phyloP scores from a whole-genome alignment of 257 asterid genomes.

The Fraxinus cuspidata region DNA sequence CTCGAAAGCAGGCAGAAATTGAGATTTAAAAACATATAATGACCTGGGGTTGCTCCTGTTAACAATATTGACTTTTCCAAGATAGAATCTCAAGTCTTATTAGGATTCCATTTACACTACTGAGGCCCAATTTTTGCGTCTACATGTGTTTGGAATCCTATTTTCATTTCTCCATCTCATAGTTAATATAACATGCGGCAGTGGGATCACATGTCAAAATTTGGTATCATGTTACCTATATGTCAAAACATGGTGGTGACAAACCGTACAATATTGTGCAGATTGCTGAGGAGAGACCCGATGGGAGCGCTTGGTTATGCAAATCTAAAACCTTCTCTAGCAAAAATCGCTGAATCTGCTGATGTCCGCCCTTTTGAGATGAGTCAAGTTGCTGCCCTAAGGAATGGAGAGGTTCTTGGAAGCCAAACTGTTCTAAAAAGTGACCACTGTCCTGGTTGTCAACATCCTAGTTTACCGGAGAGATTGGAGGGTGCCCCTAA shows the following conservation, averaged over 20 bases:
- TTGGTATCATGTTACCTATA: not conserved
- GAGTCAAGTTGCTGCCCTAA: conserved; percentile 91
- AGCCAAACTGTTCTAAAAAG: conserved; percentile 98
- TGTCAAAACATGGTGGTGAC: conserved; percentile 22
- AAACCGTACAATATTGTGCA: conserved; percentile 37
- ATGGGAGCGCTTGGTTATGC: conserved; percentile 97
- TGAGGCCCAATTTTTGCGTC: not conserved
- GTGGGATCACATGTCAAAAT: not conserved
- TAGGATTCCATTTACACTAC: too few relatives aligned
- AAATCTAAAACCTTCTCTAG: conserved; percentile 46
- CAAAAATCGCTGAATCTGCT: conserved; percentile 49
- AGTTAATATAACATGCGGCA: not conserved
- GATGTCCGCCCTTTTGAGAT: conserved; percentile 76
- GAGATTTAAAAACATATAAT: not conserved
- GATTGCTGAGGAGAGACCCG: conserved; percentile 95
- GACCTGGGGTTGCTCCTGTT: not conserved
- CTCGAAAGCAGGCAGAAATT: not conserved
- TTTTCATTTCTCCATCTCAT: not conserved
- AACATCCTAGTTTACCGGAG: conserved; percentile 79
- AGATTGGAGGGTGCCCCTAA: conserved; percentile 98
- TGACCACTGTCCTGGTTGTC: conserved; percentile 98
- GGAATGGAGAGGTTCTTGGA: conserved; percentile 97
- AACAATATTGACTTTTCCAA: not conserved
- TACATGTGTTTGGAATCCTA: not conserved
- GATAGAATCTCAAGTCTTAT: not conserved